These are phyloP conservation scores for Aspergillus awamori DNA, from an alignment of 2,329 filamentous ascomycete species.

Conservation along the genomic window DNA sequence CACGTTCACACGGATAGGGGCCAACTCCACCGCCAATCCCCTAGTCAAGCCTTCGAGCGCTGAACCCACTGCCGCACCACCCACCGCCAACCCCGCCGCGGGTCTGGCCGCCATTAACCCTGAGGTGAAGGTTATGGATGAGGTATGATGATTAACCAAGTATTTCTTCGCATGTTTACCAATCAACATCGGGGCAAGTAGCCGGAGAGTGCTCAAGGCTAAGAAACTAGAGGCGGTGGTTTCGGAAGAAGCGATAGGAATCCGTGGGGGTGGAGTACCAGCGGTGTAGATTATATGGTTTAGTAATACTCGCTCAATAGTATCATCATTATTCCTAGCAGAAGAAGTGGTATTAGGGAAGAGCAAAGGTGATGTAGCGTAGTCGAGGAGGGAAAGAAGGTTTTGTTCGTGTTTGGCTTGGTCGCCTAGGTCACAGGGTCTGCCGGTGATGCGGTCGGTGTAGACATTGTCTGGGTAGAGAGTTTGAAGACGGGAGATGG, in stretches of 20 bases:
- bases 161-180: conserved; percentile 46
- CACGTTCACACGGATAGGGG: conserved; percentile 47
- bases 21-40: conserved; percentile 47
- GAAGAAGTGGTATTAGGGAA: conserved; percentile 14
- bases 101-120: conserved; percentile 43
- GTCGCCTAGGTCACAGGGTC: conserved; percentile 49
- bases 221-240: conserved; percentile 20
- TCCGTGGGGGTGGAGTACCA: conserved; percentile 39
- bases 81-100: conserved; percentile 34
- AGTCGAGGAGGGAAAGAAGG: conserved; percentile 47
- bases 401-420: conserved; percentile 47
- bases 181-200: conserved; percentile 40
- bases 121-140: conserved; percentile 46
- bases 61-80: conserved; percentile 27
- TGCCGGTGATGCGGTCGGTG: conserved; percentile 41
- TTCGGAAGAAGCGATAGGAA: conserved; percentile 33
- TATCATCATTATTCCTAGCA: conserved; percentile 9
- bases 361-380: conserved; percentile 25
- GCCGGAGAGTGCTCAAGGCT: conserved; percentile 35
- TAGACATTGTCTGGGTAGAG: conserved; percentile 45
- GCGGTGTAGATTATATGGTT: conserved; percentile 59
- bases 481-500: conserved; percentile 44
- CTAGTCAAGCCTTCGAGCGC: conserved; percentile 38
- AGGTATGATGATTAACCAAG: conserved; percentile 30
- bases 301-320: conserved; percentile 28